A percentile compares a stretch with the other conserved stretches of the same genome.
Evolutionary conservation across 2,329 filamentous ascomycete genomes (phyloP).

Genomic region (Corynespora cassiicola): DNA sequence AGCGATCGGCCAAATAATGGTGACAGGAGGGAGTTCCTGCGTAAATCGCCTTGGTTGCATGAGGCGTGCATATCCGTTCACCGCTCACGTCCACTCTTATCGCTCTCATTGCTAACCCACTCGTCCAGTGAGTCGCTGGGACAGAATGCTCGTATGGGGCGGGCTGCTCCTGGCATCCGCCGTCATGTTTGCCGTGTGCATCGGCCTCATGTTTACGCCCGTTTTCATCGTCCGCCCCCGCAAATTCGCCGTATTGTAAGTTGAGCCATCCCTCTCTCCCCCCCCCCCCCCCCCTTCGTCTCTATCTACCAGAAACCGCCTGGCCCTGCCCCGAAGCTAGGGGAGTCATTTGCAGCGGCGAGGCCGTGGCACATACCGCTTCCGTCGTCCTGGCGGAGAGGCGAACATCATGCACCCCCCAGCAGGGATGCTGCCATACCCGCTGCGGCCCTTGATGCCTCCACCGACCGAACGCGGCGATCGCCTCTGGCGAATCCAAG

Average conservation of each 20-base stretch:
- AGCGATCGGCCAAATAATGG: conserved; percentile 33
- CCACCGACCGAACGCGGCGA: conserved; percentile 19
- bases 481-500: conserved; percentile 25
- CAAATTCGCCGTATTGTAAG: conserved; percentile 98
- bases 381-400: conserved; percentile 30
- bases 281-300: conserved; percentile 19
- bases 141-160: conserved; percentile 84
- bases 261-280: too few relatives aligned
- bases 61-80: conserved; percentile 42
- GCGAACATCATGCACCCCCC: conserved; percentile 36
- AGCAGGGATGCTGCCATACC: conserved; percentile 12
- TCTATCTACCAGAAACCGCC: conserved; percentile 20
- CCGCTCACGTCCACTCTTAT: conserved; percentile 25
- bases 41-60: conserved; percentile 45
- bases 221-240: conserved; percentile 79
- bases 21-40: conserved; percentile 52
- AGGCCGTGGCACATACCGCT: conserved; percentile 31
- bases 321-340: conserved; percentile 24
- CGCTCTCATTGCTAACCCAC: conserved; percentile 35
- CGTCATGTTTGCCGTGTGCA: conserved; percentile 92
- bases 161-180: conserved; percentile 89
- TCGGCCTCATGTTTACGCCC: conserved; percentile 77
- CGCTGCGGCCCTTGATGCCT: conserved; percentile 11
- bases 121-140: conserved; percentile 89
- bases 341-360: conserved; percentile 27